Evolutionary conservation across 306 rosid genomes (phyloP), one percentile per base, ranked within the genome.

Genomic region (Leucaena leucocephala): DNA sequence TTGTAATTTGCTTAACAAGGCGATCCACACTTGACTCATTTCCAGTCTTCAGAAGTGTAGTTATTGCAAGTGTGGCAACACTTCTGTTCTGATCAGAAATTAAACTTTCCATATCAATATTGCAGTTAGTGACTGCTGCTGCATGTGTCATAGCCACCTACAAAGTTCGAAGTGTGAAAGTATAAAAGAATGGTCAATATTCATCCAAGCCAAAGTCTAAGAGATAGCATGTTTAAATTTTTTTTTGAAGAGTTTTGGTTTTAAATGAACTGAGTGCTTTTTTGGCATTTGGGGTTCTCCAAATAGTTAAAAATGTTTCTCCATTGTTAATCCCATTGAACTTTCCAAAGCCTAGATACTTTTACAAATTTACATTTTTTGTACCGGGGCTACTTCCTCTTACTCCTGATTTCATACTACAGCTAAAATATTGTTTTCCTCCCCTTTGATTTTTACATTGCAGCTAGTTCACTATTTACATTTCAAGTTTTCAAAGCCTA

Each of bases 101-200:
- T 78, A 96, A 85, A 82, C 98, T 96, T 87, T 96, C 98, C 98
- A 96, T 96, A 81, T 93, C 99, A 82, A 96, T 96, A 85, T 96
- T 96, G 88, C 99, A 96, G 90, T 93, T 96, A 40, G 99, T 96
- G 85, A 96, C 99, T 22, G 97, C 95, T 92, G 90, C 86, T 82
- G 99, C 97, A 81, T 96, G 94, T 70, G 93, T 89, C 99, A 96
- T 93, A 78, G 99, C 96, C 86, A 96, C 98, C 99, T 96, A 88
- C 62, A 85, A 82, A 81, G 70, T 80, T 79, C 71, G 76, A 78
- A 78, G 35, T 27, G 49, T 22, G 39, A 62, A 48, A 59, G 61
- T 22, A 43, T n/a, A 72, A 8, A 8, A 57, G 35, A 63, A 64
- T 21, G 65, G 64, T 39, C 79, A 49, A 71, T 68, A 21, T 79